A percentile compares a stretch with the other conserved stretches of the same genome.
These are phyloP conservation scores for Scenedesmus sp. DNA, from an alignment of 163 green algal species.

Conservation along the genomic window DNA sequence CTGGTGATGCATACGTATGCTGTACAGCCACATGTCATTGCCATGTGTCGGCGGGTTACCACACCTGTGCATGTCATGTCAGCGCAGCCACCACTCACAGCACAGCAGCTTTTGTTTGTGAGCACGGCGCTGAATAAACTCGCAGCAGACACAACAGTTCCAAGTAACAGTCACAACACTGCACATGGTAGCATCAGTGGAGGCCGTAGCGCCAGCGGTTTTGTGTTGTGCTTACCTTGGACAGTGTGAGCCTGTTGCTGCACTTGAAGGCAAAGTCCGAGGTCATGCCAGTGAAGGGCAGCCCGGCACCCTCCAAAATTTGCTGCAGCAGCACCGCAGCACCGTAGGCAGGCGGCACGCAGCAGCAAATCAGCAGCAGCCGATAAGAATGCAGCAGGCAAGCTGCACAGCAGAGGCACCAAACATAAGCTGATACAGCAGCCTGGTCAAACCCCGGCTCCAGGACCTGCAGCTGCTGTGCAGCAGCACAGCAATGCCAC, in stretches of 20 bases:
- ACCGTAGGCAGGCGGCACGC: neutral
- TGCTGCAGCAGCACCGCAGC: slow-evolving; percentile 30
- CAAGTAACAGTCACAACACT: too few species aligned
- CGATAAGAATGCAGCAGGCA: too few species aligned
- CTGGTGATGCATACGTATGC: too few species aligned
- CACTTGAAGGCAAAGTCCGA: slow-evolving; percentile 35
- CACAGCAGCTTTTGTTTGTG: too few species aligned
- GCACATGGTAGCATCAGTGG: neutral
- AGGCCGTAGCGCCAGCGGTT: neutral
- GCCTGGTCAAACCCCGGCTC: too few species aligned
- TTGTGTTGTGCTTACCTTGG: neutral
- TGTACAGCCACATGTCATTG: too few species aligned
- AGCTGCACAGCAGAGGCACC: neutral
- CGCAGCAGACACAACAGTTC: neutral
- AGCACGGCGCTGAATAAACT: neutral
- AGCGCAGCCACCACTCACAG: neutral
- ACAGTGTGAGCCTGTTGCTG: slow-evolving; percentile 17
- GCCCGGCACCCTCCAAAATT: slow-evolving; percentile 24
- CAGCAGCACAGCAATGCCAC: neutral
- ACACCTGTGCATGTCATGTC: neutral
- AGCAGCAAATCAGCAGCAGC: neutral
- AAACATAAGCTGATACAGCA: too few species aligned
- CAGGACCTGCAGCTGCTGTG: neutral
- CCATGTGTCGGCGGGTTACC: too few species aligned
- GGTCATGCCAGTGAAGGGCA: slow-evolving; percentile 31